Percentiles rank a stretch among this genome's conserved stretches.
These are phyloP conservation scores for Candida cerambycidarum DNA, from an alignment of 805 yeast species.

Conservation along the genomic window DNA sequence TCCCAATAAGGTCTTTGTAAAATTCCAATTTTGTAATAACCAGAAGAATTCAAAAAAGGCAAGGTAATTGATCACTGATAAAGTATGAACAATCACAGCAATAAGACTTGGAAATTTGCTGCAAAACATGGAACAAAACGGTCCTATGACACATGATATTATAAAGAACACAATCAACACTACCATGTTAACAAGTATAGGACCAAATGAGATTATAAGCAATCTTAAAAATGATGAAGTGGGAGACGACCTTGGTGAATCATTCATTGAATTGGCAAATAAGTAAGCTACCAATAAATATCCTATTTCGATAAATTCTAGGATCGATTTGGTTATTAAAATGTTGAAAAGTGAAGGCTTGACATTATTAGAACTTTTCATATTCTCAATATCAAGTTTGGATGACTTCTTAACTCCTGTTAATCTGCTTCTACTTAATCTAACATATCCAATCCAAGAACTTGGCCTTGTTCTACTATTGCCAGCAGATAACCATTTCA, in stretches of 20 bases:
- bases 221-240: constrained; percentile 46
- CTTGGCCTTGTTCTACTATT: constrained; percentile 39
- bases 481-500: constrained; percentile 54
- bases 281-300: constrained; percentile 47
- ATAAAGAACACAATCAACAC: constrained; percentile 41
- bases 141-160: constrained; percentile 50
- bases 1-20: constrained; percentile 60
- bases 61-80: constrained; percentile 54
- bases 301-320: constrained; percentile 34
- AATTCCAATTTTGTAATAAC: constrained; percentile 66
- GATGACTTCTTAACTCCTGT: constrained; percentile 53
- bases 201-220: constrained; percentile 44
- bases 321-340: constrained; percentile 39
- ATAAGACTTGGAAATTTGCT: constrained; percentile 49
- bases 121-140: constrained; percentile 45
- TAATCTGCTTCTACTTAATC: constrained; percentile 51
- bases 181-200: constrained; percentile 44
- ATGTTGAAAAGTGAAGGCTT: constrained; percentile 50
- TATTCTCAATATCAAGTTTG: constrained; percentile 37
- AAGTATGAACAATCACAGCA: constrained; percentile 56
- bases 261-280: constrained; percentile 56
- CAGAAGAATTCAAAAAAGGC: constrained; percentile 62
- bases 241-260: constrained; percentile 31
- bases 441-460: constrained; percentile 49
- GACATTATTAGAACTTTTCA: constrained; percentile 36